A percentile compares a stretch with the other conserved stretches of the same genome.
Conservation (phyloP, 192 early-diverging fungal species). For the Coemansia sp. region DNA sequence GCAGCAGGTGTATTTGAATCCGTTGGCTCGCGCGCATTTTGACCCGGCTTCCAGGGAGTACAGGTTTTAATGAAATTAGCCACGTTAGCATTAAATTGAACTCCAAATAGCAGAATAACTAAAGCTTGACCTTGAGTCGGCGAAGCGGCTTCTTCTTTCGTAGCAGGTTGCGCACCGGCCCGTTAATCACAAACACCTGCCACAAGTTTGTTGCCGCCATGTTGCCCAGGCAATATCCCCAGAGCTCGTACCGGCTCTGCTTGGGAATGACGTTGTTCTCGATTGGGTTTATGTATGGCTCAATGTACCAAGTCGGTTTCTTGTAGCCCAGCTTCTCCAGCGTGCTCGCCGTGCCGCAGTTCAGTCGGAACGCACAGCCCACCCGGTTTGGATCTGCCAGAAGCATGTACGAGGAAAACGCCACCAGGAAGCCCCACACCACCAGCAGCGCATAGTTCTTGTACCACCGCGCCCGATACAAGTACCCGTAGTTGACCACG, state of each 20-base stretch:
- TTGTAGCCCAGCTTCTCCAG: conserved; percentile 35
- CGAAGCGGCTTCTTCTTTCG: conserved; percentile 23
- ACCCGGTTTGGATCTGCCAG: conserved; percentile 61
- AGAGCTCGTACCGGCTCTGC: conserved; percentile 51
- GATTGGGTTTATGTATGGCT: conserved; percentile 41
- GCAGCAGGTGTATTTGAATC: conserved; percentile 16
- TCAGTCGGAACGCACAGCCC: conserved; percentile 61
- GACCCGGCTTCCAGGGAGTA: conserved; percentile 14
- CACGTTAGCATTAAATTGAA: no score
- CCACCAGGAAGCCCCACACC: conserved; percentile 48
- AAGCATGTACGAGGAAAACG: conserved; percentile 52
- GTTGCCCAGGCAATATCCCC: conserved; percentile 51
- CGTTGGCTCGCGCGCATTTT: conserved; percentile 21
- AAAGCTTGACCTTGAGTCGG: conserved; percentile 42
- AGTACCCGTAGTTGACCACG: conserved; percentile 62
- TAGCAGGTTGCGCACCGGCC: conserved; percentile 37
- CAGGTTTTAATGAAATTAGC: conserved; percentile 15
- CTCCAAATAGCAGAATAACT: no score
- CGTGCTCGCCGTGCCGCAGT: conserved; percentile 59
- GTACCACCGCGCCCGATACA: conserved; percentile 57
- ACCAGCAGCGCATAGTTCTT: conserved; percentile 57
- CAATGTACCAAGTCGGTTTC: conserved; percentile 32
- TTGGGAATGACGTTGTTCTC: conserved; percentile 61
- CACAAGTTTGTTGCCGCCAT: conserved; percentile 32
- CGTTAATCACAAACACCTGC: conserved; percentile 52